Base-by-base conservation (phyloP, 805 yeast genomes). In the Lipomyces orientalis region DNA sequence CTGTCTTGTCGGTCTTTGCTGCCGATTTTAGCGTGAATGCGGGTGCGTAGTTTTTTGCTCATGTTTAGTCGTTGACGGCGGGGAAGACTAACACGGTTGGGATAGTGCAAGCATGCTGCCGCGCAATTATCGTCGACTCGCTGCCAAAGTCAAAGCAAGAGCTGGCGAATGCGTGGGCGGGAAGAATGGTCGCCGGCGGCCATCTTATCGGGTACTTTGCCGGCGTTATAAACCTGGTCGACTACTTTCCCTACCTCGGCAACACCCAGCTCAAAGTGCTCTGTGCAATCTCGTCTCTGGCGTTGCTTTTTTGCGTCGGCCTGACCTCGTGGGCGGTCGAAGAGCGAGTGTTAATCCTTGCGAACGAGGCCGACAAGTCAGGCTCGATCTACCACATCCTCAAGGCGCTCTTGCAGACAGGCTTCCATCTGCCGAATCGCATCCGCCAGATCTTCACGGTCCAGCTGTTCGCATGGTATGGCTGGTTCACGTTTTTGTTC, bases 401-500 rank as follows among this genome's bases (percentile, higher is more conserved):
- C 52, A 55, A 58, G 2, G 29, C 68, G 16, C 64, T 69, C 19
- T 55, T 62, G 25, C 52, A 51, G 7, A 69, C 72, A 7, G 70
- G 70, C 25, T 54, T 61, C 52, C 62, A 65, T 52, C 75, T 87
- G 7, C 87, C 90, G 6, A 80, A 82, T 2, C 86, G 84, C 67
- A 84, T 86, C 2, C 80, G 79, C 60, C 76, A 80, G 0, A 85
- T 86, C 3, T 87, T 88, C 71, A 79, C 77, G 58, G 86, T 87
- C 1, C 89, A 87, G 75, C 84, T 87, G 64, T 85, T 86, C 76
- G 90, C 90, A 1, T 88, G 90, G 90, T 84, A 87, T 58, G 89
- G 89, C 8, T 87, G 88, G 78, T 87, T 87, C 77, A 90, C 91
- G 1, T 82, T 88, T 83, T 73, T 87, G 52, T 87, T 87, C 70